phyloP scores from a whole-genome alignment of 2,329 filamentous ascomycete species.

The Clonostachys rhizophaga region DNA sequence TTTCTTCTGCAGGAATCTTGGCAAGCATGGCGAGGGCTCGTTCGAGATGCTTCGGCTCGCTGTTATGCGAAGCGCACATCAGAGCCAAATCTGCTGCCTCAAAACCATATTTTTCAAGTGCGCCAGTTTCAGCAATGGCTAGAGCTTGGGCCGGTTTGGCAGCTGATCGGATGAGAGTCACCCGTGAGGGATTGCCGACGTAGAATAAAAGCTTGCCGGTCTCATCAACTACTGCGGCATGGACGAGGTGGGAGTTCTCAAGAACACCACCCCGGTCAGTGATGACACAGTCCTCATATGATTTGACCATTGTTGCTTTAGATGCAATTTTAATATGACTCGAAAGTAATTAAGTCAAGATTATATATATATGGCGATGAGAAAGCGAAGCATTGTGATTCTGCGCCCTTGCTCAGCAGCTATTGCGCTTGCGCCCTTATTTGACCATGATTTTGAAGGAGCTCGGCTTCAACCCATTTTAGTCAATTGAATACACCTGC shows the following conservation, averaged over 20 bases:
- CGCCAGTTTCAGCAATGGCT: slow-evolving; percentile 34
- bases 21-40: slow-evolving; percentile 29
- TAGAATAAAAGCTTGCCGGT: slow-evolving; percentile 27
- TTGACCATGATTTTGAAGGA: too few species aligned
- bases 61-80: slow-evolving; percentile 41
- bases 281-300: slow-evolving; percentile 19
- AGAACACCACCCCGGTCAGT: slow-evolving; percentile 29
- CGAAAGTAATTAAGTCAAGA: too few species aligned
- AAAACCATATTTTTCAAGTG: slow-evolving; percentile 25
- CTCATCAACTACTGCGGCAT: slow-evolving; percentile 32
- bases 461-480: too few species aligned
- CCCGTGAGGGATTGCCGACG: slow-evolving; percentile 30
- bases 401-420: too few species aligned
- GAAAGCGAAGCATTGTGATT: too few species aligned
- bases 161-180: slow-evolving; percentile 37
- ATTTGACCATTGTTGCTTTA: too few species aligned
- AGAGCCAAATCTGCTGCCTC: slow-evolving; percentile 35
- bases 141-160: slow-evolving; percentile 40
- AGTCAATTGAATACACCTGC: too few species aligned
- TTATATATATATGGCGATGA: too few species aligned
- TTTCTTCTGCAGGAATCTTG: slow-evolving; percentile 22
- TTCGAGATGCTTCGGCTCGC: slow-evolving; percentile 30
- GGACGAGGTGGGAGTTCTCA: slow-evolving; percentile 37
- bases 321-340: too few species aligned
- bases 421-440: too few species aligned